Evolutionary conservation across 2,329 filamentous ascomycete species (phyloP).

Genomic region (Orbilia javanica): DNA sequence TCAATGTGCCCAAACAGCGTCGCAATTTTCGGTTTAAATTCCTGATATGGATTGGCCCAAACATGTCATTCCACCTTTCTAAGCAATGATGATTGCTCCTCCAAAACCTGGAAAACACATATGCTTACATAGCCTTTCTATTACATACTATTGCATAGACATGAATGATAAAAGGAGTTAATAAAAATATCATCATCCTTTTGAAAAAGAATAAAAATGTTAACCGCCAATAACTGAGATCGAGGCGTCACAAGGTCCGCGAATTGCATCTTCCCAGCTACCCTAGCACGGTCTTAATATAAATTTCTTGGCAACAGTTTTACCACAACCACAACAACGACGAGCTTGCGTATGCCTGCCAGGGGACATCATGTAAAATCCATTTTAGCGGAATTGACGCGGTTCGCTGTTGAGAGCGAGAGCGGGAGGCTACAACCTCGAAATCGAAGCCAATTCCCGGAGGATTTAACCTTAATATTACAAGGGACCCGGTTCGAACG

Average conservation of each 20-base stretch:
- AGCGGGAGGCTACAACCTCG: slow-evolving; percentile 22
- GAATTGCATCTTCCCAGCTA: slow-evolving; percentile 26
- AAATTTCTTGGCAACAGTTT: slow-evolving; percentile 35
- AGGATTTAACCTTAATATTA: slow-evolving; percentile 45
- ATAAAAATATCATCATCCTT: not conserved
- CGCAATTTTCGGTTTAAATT: not conserved
- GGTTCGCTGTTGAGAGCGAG: slow-evolving; percentile 20
- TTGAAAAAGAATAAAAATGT: not conserved
- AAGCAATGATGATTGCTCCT: not conserved
- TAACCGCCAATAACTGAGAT: slow-evolving; percentile 12
- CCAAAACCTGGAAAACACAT: not conserved
- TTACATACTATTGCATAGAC: too few relatives aligned
- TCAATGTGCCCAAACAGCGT: not conserved
- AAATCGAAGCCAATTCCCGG: slow-evolving; percentile 11
- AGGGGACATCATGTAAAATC: slow-evolving; percentile 11
- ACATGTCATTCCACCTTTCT: not conserved
- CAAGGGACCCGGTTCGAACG: slow-evolving; percentile 34
- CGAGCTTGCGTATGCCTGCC: slow-evolving; percentile 44
- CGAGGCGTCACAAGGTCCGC: slow-evolving; percentile 21
- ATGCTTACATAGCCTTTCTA: not conserved
- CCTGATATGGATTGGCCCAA: too few relatives aligned
- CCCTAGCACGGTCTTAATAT: slow-evolving; percentile 22
- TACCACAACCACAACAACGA: slow-evolving; percentile 31
- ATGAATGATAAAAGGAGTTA: not conserved
- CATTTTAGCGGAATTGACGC: slow-evolving; percentile 32